A percentile compares a stretch with the other conserved stretches of the same genome.
phyloP scores from a whole-genome alignment of 108 stramenopile genomes.

The Epithemia pelagica region DNA sequence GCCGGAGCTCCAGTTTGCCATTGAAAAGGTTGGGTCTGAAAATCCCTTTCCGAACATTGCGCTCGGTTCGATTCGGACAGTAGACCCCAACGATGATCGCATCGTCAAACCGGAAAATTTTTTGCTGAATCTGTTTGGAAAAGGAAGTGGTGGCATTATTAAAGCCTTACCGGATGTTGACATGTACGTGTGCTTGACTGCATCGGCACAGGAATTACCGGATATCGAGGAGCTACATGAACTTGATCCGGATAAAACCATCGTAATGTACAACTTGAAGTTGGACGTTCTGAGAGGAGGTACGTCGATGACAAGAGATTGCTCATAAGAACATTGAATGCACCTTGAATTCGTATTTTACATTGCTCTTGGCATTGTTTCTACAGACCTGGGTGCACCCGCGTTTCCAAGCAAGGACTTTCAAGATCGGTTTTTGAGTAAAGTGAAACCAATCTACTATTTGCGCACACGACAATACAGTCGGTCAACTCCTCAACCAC shows the following conservation, averaged over 20 bases:
- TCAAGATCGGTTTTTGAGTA: constrained; percentile 84
- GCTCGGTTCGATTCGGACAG: constrained; percentile 42
- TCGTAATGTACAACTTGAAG: constrained; percentile 90
- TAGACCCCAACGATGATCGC: constrained; percentile 61
- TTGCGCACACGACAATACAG: constrained; percentile 91
- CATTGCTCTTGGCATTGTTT: background rate
- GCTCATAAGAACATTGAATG: too few relatives aligned
- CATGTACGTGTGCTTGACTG: constrained; percentile 79
- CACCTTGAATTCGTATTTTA: constrained; percentile 38
- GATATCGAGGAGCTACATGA: constrained; percentile 82
- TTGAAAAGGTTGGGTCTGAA: constrained; percentile 40
- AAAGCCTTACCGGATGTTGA: constrained; percentile 55
- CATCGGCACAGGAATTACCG: constrained; percentile 89
- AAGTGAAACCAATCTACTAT: constrained; percentile 86
- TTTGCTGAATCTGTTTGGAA: constrained; percentile 76
- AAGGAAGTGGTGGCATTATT: constrained; percentile 40
- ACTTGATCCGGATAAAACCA: constrained; percentile 38
- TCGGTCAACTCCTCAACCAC: constrained; percentile 68
- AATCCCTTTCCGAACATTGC: constrained; percentile 56
- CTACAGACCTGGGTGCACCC: constrained; percentile 73
- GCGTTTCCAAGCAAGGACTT: constrained; percentile 86
- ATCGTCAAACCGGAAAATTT: constrained; percentile 82
- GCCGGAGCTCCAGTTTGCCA: constrained; percentile 60
- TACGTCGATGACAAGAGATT: background rate
- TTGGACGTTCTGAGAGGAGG: constrained; percentile 86